phyloP scores from a whole-genome alignment of 768 basidiomycete species.

The Lepiota venenata region DNA sequence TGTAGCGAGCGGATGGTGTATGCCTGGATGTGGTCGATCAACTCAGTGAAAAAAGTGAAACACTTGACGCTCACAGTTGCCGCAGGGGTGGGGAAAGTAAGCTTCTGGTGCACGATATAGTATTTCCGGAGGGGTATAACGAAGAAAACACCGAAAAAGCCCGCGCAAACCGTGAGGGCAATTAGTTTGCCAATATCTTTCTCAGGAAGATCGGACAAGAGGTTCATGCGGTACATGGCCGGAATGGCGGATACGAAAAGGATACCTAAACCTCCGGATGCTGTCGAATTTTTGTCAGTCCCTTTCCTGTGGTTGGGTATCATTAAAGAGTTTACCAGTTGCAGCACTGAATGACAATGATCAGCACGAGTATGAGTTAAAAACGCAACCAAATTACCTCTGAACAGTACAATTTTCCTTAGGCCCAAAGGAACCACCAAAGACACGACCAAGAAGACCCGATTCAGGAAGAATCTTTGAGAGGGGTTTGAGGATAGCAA shows the following conservation, averaged over 20 bases:
- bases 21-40: slow-evolving; percentile 28
- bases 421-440: slow-evolving; percentile 58
- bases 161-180: slow-evolving; percentile 48
- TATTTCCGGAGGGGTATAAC: slow-evolving; percentile 60
- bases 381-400: slow-evolving; percentile 25
- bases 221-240: slow-evolving; percentile 53
- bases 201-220: slow-evolving; percentile 41
- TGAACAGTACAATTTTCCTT: slow-evolving; percentile 68
- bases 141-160: slow-evolving; percentile 66
- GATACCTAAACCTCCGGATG: slow-evolving; percentile 56
- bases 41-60: neutral
- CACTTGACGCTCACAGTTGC: slow-evolving; percentile 40
- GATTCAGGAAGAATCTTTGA: slow-evolving; percentile 45
- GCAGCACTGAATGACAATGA: slow-evolving; percentile 35
- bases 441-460: slow-evolving; percentile 37
- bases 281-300: slow-evolving; percentile 18
- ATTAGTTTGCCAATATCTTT: slow-evolving; percentile 55
- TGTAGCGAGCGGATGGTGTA: slow-evolving; percentile 63
- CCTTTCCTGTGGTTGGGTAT: slow-evolving; percentile 10
- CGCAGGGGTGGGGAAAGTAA: slow-evolving; percentile 63
- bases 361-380: neutral
- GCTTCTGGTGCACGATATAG: slow-evolving; percentile 60
- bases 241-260: slow-evolving; percentile 59
- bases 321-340: slow-evolving; percentile 31
- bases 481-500: slow-evolving; percentile 56